Percentiles rank a stretch among this genome's conserved stretches.
Conservation (phyloP, 345 rosid species). For the Eucalyptus marginata region DNA sequence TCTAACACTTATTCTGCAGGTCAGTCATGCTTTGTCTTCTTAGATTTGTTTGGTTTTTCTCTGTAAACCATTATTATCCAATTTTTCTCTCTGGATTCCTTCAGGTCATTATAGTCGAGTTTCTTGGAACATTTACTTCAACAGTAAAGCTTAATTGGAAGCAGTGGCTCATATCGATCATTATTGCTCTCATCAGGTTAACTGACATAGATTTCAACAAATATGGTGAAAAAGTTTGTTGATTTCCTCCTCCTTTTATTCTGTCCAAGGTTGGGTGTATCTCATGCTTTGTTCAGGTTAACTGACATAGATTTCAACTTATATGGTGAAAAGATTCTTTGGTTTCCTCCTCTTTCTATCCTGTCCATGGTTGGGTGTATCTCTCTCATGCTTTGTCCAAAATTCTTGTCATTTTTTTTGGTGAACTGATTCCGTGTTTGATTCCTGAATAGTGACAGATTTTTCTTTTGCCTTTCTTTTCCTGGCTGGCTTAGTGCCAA, state of each 20-base stretch:
- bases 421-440: not conserved
- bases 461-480: not conserved
- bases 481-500: not conserved
- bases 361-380: not conserved
- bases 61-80: not conserved
- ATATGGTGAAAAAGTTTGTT: not conserved
- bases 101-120: constrained; percentile 63
- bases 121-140: constrained; percentile 26
- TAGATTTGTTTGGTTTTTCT: not conserved
- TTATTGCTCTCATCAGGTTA: constrained; percentile 64
- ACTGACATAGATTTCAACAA: not conserved
- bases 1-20: constrained; percentile 67
- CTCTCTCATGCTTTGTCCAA: not conserved
- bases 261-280: not conserved
- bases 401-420: not conserved
- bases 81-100: not conserved
- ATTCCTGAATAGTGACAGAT: not conserved
- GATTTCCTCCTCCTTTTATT: not conserved
- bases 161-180: constrained; percentile 64
- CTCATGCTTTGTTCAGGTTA: constrained; percentile 18
- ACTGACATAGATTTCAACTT: not conserved
- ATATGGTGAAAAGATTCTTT: not conserved
- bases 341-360: not conserved
- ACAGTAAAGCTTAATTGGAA: constrained; percentile 30
- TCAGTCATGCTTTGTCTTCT: not conserved